phyloP scores from a whole-genome alignment of 768 basidiomycete species.

The Rubroboletus satanas region DNA sequence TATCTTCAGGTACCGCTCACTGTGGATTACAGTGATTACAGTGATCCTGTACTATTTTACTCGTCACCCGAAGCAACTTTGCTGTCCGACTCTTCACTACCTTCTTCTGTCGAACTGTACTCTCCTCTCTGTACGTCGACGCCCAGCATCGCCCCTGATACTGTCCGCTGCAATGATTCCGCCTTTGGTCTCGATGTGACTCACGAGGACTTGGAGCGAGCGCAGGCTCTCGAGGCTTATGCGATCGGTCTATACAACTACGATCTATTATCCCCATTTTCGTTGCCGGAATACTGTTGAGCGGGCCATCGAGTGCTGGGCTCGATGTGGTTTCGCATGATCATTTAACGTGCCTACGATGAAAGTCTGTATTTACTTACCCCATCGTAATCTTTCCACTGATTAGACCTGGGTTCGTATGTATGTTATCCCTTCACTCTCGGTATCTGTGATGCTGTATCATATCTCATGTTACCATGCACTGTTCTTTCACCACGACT shows the following conservation, averaged over 20 bases:
- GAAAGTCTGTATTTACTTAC: not conserved
- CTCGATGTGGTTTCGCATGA: not conserved
- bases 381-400: not conserved
- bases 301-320: not conserved
- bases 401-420: conserved; percentile 1
- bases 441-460: not conserved
- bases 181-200: conserved; percentile 1
- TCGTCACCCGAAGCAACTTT: not conserved
- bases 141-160: not conserved
- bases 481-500: not conserved
- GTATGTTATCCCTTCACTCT: not conserved
- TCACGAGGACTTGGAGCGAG: conserved; percentile 22
- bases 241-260: conserved; percentile 27
- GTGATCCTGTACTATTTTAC: not conserved
- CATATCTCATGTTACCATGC: conserved; percentile 3
- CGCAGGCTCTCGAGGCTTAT: conserved; percentile 29
- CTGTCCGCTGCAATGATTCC: not conserved
- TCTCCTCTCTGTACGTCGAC: not conserved
- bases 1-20: not conserved
- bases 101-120: not conserved
- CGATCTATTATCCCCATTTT: conserved; percentile 22
- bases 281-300: conserved; percentile 19
- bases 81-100: not conserved
- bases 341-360: not conserved
- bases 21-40: not conserved